Evolutionary conservation across 2,329 filamentous ascomycete genomes (phyloP).

Genomic region (Monosporascus sp.): DNA sequence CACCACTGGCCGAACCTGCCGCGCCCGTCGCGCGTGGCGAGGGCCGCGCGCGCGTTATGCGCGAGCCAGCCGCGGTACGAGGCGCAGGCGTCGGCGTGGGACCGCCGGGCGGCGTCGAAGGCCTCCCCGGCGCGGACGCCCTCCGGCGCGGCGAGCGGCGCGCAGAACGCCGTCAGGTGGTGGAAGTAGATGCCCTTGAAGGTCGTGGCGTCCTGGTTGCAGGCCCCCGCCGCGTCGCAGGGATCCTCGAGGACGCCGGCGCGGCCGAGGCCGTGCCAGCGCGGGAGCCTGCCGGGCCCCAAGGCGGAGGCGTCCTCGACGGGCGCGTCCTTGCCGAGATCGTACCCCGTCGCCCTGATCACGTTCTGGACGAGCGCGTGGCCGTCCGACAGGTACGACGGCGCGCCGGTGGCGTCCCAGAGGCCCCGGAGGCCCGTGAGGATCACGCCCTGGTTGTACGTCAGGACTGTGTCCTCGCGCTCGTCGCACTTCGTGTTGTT

Average conservation of each 20-base stretch:
- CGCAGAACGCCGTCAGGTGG: constrained; percentile 76
- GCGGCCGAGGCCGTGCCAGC: constrained; percentile 72
- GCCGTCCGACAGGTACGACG: constrained; percentile 69
- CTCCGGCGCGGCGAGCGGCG: constrained; percentile 45
- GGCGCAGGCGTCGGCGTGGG: constrained; percentile 57
- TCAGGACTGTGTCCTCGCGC: constrained; percentile 85
- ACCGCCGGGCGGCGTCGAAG: constrained; percentile 23
- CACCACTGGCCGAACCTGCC: constrained; percentile 88
- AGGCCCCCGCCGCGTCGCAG: constrained; percentile 70
- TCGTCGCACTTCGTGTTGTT: constrained; percentile 71
- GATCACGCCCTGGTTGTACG: constrained; percentile 91
- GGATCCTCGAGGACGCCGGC: constrained; percentile 77
- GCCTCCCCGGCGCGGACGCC: constrained; percentile 21
- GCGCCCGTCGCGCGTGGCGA: constrained; percentile 58
- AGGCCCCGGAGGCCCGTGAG: constrained; percentile 76
- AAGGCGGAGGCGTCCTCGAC: constrained; percentile 34
- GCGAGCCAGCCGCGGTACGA: constrained; percentile 70
- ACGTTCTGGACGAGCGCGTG: constrained; percentile 71
- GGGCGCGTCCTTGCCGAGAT: constrained; percentile 35
- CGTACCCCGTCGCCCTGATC: constrained; percentile 75
- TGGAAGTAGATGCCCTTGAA: constrained; percentile 97
- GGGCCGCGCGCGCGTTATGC: constrained; percentile 71
- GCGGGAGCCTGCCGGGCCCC: constrained; percentile 35
- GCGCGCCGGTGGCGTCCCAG: constrained; percentile 71
- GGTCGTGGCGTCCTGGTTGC: constrained; percentile 78